Evolutionary conservation across 176 grass and related monocot species (phyloP), one percentile per base, ranked within the genome.

Genomic region (Phyllostachys edulis): DNA sequence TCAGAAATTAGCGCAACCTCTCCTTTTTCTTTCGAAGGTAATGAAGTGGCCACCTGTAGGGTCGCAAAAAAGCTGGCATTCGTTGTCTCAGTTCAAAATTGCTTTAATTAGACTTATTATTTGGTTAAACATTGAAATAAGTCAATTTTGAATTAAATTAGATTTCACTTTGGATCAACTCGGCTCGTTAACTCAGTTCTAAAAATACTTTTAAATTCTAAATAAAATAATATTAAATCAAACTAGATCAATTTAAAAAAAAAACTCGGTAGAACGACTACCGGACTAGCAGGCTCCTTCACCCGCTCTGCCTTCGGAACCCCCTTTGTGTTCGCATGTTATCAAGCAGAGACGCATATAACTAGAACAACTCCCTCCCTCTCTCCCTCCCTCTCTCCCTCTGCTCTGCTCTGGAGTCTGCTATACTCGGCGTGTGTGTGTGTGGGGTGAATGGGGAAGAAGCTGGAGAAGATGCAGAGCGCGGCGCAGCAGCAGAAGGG

Each of bases 401-500:
- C 41, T 55, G 15, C 78, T 50, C 3, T 11, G 3, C 36, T 10
- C 37, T 4, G 42, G 42, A 45, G 42, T 50, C 3, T 18, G 51
- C 78, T 55, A 1, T 11, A 1, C 17, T 20, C 37, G 7, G 15
- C 6, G 29, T 20, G 29, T 38, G 15, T 37, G 34, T 11, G 3
- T 32, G n/a, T 1, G 32, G 32, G 32, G 10, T 63, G 3, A 24
- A 82, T 82, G 80, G 52, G 80, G 73, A 72, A 37, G 81, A 84
- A 24, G 66, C 34, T 83, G 45, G 18, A 83, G 36, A 88, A 85
- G 76, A 73, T 41, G 40, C 60, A 84, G 76, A 32, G 12, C 21
- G 69, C 82, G 17, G 76, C 87, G 62, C 76, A 71, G 87, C 76
- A 80, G 76, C 82, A 85, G 76, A 65, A 69, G 75, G 76, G 49